A percentile compares a stretch with the other conserved stretches of the same genome.
phyloP scores from a whole-genome alignment of 2,329 filamentous ascomycete species.

The Penicillium verrucosum region DNA sequence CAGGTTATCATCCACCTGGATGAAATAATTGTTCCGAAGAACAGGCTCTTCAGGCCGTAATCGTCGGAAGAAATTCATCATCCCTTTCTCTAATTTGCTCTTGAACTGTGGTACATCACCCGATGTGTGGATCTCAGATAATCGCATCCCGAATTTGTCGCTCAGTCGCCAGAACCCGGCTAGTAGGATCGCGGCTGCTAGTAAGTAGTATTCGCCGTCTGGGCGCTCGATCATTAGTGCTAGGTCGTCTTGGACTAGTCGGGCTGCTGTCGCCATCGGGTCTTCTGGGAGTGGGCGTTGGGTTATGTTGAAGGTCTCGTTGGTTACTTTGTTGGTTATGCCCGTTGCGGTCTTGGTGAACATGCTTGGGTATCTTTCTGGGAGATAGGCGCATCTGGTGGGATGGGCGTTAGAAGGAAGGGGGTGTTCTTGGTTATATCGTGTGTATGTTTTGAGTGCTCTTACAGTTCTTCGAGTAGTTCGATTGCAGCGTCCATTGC shows the following conservation, averaged over 20 bases:
- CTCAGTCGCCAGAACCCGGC: conserved; percentile 79
- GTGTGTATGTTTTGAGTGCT: neutral
- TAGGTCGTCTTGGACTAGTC: conserved; percentile 76
- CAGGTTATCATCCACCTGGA: conserved; percentile 76
- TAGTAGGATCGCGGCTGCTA: conserved; percentile 71
- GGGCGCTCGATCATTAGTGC: conserved; percentile 75
- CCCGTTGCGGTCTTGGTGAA: conserved; percentile 63
- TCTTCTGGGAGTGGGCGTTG: conserved; percentile 67
- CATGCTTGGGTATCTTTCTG: conserved; percentile 69
- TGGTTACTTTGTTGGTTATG: conserved; percentile 67
- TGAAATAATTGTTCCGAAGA: conserved; percentile 77
- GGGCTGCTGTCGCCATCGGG: conserved; percentile 70
- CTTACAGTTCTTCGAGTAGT: conserved; percentile 67
- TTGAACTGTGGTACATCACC: conserved; percentile 72
- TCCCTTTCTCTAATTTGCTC: conserved; percentile 70
- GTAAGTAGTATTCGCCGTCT: conserved; percentile 77
- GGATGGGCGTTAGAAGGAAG: conserved; percentile 1
- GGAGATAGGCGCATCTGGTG: conserved; percentile 58
- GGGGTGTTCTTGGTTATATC: neutral
- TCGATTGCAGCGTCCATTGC: conserved; percentile 71
- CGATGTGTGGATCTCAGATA: conserved; percentile 75
- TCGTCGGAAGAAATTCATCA: conserved; percentile 76
- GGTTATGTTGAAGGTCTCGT: conserved; percentile 67
- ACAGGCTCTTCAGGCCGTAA: conserved; percentile 66
- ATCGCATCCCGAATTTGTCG: conserved; percentile 76